Base-by-base conservation (phyloP, 768 basidiomycete species). In the Tricholomella constricta region DNA sequence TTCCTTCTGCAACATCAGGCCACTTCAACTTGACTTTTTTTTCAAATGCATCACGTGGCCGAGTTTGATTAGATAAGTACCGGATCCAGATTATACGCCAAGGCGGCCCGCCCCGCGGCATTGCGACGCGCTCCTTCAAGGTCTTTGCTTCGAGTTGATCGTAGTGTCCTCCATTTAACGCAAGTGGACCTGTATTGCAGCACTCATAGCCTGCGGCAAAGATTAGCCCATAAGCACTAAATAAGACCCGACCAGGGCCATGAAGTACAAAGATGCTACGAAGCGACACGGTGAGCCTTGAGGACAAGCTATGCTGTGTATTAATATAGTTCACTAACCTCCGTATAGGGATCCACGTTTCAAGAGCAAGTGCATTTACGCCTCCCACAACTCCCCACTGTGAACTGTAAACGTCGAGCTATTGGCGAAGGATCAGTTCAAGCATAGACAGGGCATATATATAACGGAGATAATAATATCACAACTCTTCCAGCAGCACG, bases 21-120 rank as follows among this genome's bases (percentile, higher is more conserved):
- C 74, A 75, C 70, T 71, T 71, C 47, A 56, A 51, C n/a, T n/a
- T n/a, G n/a, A n/a, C n/a, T n/a, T n/a, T 31, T 54, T 58, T 61
- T 67, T 68, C 68, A 61, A 51, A 29, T 22, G 35, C 36, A 56
- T 64, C 70, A 68, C 69, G 66, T 68, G 67, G 31, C 19, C 45
- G 44, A 26, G 50, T 22, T 19, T 20, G 52, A 45, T 55, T 37
- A 49, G 48, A 46, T 47, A 32, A 22, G 17, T 23, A 29, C 29
- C 15, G 2, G 15, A 14, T 41, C 9, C 19, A n/a, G 34, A 35
- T n/a, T 31, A 6, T 4, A 17, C 37, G 15, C 37, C 15, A 17
- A 38, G 15, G 9, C 34, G 6, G 34, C 34, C 34, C 6, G 34
- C 6, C 10, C 34, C 34, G 8, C 4, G 34, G 15, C 34, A 4